phyloP scores from a whole-genome alignment of 495 filamentous ascomycete genomes.

The Xylaria cubensis region DNA sequence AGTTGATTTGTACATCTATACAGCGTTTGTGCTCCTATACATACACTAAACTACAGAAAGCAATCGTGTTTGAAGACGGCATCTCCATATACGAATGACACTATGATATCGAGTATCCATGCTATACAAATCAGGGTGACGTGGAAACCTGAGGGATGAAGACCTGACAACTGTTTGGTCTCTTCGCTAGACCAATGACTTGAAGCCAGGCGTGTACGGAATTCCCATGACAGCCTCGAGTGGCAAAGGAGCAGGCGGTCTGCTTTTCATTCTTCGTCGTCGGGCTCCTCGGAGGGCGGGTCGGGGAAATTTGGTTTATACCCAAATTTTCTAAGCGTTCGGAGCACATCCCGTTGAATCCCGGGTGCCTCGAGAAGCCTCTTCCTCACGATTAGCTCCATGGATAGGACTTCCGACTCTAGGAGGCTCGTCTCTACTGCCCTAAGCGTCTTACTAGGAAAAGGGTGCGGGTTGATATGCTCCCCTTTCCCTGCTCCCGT shows the following conservation, averaged over 20 bases:
- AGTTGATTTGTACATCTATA: not conserved
- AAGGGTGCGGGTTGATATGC: not conserved
- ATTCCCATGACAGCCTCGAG: not conserved
- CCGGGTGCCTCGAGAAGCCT: not conserved
- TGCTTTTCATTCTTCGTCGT: not conserved
- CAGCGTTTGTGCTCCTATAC: not conserved
- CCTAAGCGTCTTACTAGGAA: not conserved
- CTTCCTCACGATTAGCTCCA: not conserved
- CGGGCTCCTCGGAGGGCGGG: no score
- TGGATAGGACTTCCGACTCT: not conserved
- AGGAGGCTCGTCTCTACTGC: not conserved
- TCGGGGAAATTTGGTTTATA: not conserved
- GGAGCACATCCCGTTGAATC: not conserved
- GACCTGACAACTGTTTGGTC: not conserved
- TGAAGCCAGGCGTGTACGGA: not conserved
- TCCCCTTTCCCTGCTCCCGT: no score
- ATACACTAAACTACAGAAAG: not conserved
- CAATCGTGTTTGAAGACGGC: not conserved
- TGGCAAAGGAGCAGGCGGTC: no score
- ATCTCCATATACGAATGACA: not conserved
- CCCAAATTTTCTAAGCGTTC: not conserved
- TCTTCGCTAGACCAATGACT: not conserved
- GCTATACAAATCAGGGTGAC: not conserved
- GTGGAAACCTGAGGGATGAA: not conserved
- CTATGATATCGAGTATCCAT: not conserved